Conservation (phyloP, 129 eudicot genomes). For the Tanacetum coccineum region DNA sequence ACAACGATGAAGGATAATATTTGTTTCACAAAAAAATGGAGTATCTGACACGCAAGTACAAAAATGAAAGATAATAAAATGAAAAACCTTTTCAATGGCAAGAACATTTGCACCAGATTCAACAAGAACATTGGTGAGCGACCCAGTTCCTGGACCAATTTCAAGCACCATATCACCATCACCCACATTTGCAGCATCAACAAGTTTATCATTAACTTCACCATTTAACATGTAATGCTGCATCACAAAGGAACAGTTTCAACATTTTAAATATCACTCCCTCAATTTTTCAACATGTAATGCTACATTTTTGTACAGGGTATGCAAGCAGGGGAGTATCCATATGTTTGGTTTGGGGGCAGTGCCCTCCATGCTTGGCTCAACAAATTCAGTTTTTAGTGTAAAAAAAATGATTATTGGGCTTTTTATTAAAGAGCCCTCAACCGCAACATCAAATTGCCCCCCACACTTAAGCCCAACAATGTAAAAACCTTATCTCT, state of each 20-base stretch:
- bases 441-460: too few species aligned
- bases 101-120: slow-evolving; percentile 91
- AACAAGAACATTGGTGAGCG: slow-evolving; percentile 85
- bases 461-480: too few species aligned
- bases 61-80: slow-evolving; percentile 6
- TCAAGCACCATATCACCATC: slow-evolving; percentile 94
- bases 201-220: slow-evolving; percentile 72
- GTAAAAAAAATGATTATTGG: too few species aligned
- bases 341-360: too few species aligned
- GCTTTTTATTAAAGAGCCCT: too few species aligned
- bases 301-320: neutral
- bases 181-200: slow-evolving; percentile 58
- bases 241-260: slow-evolving; percentile 10
- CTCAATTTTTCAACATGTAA: too few species aligned
- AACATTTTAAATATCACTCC: neutral
- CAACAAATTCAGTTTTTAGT: too few species aligned
- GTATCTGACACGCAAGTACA: slow-evolving; percentile 10
- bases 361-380: too few species aligned
- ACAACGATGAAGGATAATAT: slow-evolving; percentile 16
- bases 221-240: slow-evolving; percentile 95
- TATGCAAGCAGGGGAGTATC: too few species aligned
- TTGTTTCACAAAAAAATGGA: neutral
- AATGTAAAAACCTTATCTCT: too few species aligned
- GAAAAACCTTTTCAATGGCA: slow-evolving; percentile 89
- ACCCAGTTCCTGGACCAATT: slow-evolving; percentile 99